A percentile compares a stretch with the other conserved stretches of the same genome.
Conservation (phyloP, 2,329 filamentous ascomycete genomes). For the Trichoderma atrobrunneum region DNA sequence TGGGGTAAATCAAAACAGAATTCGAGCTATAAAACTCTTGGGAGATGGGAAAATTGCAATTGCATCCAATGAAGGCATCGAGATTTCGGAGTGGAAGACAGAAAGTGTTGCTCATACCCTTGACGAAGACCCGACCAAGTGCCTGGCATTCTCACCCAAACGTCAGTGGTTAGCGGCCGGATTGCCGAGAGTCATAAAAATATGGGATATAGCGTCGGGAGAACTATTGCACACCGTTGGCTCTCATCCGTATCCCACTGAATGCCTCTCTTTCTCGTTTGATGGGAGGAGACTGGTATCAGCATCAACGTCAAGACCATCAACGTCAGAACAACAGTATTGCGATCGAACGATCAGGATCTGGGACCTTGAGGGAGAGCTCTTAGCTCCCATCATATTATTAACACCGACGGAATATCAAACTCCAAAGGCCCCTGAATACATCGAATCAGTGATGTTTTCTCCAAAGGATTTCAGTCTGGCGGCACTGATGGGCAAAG, state of each 20-base stretch:
- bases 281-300: not conserved
- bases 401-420: not conserved
- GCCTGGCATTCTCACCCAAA: not conserved
- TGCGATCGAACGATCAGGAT: too few species aligned
- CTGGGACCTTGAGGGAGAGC: not conserved
- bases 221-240: not conserved
- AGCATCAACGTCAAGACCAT: too few species aligned
- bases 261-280: not conserved
- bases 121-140: too few species aligned
- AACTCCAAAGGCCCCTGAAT: too few species aligned
- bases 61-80: accelerated
- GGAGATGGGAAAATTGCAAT: not conserved
- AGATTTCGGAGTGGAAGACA: not conserved
- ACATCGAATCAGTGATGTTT: not conserved
- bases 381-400: too few species aligned
- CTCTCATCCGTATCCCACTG: accelerated
- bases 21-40: not conserved
- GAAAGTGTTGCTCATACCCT: accelerated
- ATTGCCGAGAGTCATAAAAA: not conserved
- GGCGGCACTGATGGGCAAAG: too few species aligned
- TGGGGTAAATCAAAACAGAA: accelerated
- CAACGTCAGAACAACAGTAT: too few species aligned
- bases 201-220: not conserved
- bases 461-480: not conserved
- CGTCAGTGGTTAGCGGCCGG: not conserved